These are phyloP conservation scores for Lecanicillium sp. DNA, from an alignment of 2,329 filamentous ascomycete species.

Conservation along the genomic window DNA sequence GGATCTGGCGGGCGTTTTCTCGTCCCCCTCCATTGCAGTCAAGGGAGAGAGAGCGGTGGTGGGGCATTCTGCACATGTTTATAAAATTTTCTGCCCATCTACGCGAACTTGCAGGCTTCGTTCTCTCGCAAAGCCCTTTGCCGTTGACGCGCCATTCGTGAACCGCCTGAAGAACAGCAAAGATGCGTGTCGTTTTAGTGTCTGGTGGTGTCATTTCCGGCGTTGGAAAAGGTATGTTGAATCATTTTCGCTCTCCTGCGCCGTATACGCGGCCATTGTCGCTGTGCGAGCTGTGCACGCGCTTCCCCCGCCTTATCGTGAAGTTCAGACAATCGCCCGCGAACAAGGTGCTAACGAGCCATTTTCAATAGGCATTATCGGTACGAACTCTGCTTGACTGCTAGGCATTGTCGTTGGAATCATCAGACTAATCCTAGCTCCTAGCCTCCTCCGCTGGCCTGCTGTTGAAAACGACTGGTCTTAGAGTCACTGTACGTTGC, in stretches of 20 bases:
- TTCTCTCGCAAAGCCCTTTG: too few species aligned
- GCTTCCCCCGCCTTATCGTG: too few species aligned
- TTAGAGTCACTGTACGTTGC: conserved; percentile 15
- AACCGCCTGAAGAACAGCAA: conserved; percentile 2
- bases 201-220: conserved; percentile 45
- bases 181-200: conserved; percentile 21
- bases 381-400: conserved; percentile 9
- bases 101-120: too few species aligned
- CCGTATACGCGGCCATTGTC: too few species aligned
- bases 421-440: conserved; percentile 3
- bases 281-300: too few species aligned
- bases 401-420: background rate
- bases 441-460: conserved; percentile 62
- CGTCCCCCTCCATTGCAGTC: too few species aligned
- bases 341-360: conserved; percentile 1
- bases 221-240: conserved; percentile 46
- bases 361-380: conserved; percentile 11
- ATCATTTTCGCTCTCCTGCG: background rate
- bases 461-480: conserved; percentile 20
- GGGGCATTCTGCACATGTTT: too few species aligned
- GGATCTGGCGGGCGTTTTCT: too few species aligned
- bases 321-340: too few species aligned
- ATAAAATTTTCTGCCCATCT: too few species aligned
- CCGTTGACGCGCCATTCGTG: too few species aligned
- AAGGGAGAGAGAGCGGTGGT: too few species aligned